phyloP scores from a whole-genome alignment of 805 yeast species.

The Phaffomyces antillensis region DNA sequence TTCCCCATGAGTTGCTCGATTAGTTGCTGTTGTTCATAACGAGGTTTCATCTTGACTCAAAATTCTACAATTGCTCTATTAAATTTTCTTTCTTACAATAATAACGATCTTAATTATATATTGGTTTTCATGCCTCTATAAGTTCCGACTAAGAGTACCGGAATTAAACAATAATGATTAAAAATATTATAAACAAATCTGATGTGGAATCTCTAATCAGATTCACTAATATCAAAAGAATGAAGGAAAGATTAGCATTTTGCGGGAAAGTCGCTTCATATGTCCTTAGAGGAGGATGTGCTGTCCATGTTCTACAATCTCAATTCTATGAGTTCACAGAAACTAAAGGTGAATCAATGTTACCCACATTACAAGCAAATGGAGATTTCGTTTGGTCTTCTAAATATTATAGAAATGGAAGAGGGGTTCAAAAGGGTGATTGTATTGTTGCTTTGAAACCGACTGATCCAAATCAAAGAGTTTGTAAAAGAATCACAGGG shows the following conservation, averaged over 20 bases:
- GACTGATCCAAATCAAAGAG: constrained; percentile 75
- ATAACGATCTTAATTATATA: no score
- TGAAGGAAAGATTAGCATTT: constrained; percentile 15
- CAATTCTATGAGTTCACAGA: constrained; percentile 68
- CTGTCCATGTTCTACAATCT: constrained; percentile 58
- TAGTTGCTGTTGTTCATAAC: constrained; percentile 63
- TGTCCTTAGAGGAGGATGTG: constrained; percentile 47
- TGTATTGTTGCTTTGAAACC: constrained; percentile 86
- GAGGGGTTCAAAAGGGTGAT: constrained; percentile 72
- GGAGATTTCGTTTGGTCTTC: constrained; percentile 77
- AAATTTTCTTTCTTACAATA: no score
- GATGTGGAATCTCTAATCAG: neutral
- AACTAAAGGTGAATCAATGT: constrained; percentile 91
- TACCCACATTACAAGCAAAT: constrained; percentile 73
- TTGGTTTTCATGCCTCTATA: neutral
- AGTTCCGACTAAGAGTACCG: neutral
- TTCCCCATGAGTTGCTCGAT: constrained; percentile 79
- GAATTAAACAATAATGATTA: neutral
- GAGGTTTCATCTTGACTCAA: constrained; percentile 32
- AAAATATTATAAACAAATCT: neutral
- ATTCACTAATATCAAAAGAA: neutral
- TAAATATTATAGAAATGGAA: constrained; percentile 57
- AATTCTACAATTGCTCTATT: no score
- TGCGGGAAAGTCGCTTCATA: constrained; percentile 20
- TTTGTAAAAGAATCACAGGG: constrained; percentile 90